A percentile compares a stretch with the other conserved stretches of the same genome.
phyloP scores from a whole-genome alignment of 768 basidiomycete genomes.

The Mrakia blollopis region DNA sequence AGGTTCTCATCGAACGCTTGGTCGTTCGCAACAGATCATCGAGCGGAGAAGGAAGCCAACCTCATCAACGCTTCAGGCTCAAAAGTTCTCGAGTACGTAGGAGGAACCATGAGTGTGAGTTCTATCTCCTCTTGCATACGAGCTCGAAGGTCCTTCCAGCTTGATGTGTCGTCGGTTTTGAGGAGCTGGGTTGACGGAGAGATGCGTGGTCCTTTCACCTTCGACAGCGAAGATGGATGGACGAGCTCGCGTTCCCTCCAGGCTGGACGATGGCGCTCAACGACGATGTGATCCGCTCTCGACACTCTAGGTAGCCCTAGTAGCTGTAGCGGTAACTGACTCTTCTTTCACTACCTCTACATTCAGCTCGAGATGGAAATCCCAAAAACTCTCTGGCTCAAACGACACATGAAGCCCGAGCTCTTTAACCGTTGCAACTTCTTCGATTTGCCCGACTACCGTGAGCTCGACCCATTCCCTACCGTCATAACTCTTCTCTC shows the following conservation, averaged over 20 bases:
- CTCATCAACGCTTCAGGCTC: constrained; percentile 80
- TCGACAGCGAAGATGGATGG: constrained; percentile 17
- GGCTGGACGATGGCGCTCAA: constrained; percentile 32
- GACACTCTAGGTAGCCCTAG: neutral
- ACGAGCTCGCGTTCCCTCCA: constrained; percentile 12
- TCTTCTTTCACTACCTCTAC: neutral
- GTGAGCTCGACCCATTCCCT: constrained; percentile 33
- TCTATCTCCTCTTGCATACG: neutral
- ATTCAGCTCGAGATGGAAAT: constrained; percentile 82
- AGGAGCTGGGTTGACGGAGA: neutral
- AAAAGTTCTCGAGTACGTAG: constrained; percentile 86
- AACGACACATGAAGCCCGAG: constrained; percentile 69
- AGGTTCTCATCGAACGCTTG: too few species aligned
- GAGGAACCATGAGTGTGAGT: constrained; percentile 81
- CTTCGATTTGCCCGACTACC: constrained; percentile 75
- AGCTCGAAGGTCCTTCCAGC: neutral
- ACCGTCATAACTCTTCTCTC: too few species aligned
- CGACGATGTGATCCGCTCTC: constrained; percentile 10
- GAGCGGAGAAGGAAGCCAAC: constrained; percentile 86
- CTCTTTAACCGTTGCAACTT: constrained; percentile 54
- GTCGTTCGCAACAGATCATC: constrained; percentile 74
- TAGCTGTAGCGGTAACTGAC: neutral
- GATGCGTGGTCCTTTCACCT: neutral
- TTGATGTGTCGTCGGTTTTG: neutral
- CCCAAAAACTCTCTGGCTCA: constrained; percentile 95